These are phyloP conservation scores for Psilocybe cyanescens DNA, from an alignment of 768 basidiomycete species.

Conservation along the genomic window DNA sequence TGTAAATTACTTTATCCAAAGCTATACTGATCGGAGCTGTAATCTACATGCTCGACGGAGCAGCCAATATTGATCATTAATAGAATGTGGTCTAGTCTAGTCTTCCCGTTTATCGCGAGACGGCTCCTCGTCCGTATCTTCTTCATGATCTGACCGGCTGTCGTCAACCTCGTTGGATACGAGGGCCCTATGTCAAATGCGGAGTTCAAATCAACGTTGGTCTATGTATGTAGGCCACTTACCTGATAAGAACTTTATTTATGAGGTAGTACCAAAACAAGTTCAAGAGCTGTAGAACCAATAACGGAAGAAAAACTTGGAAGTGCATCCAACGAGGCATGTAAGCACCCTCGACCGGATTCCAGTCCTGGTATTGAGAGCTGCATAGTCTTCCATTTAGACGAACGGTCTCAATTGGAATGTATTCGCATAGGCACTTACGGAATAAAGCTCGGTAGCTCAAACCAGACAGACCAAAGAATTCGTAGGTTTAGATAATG, in stretches of 20 bases:
- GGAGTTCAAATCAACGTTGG: conserved; percentile 15
- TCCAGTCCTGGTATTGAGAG: conserved; percentile 58
- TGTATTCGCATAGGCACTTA: conserved; percentile 39
- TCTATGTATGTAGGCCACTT: conserved; percentile 26
- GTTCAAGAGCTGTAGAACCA: conserved; percentile 82
- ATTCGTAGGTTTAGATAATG: conserved; percentile 89
- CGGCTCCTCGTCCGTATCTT: neutral
- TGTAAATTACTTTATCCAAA: no score
- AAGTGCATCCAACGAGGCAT: conserved; percentile 79
- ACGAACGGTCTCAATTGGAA: neutral
- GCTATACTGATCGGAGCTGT: no score
- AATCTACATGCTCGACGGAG: no score
- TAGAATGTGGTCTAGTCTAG: no score
- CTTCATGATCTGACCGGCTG: conserved; percentile 65
- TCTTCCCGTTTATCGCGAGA: neutral
- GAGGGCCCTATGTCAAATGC: conserved; percentile 49
- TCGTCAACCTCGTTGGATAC: conserved; percentile 55
- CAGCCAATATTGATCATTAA: no score
- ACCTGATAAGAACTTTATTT: conserved; percentile 76
- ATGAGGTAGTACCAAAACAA: conserved; percentile 94
- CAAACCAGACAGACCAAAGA: conserved; percentile 83
- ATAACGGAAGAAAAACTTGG: conserved; percentile 77
- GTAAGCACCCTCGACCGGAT: conserved; percentile 68
- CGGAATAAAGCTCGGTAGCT: conserved; percentile 73
- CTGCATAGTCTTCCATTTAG: conserved; percentile 35